A percentile compares a stretch with the other conserved stretches of the same genome.
These are phyloP conservation scores for Paraphoma sp. DNA, from an alignment of 2,329 filamentous ascomycete genomes.

Conservation along the genomic window DNA sequence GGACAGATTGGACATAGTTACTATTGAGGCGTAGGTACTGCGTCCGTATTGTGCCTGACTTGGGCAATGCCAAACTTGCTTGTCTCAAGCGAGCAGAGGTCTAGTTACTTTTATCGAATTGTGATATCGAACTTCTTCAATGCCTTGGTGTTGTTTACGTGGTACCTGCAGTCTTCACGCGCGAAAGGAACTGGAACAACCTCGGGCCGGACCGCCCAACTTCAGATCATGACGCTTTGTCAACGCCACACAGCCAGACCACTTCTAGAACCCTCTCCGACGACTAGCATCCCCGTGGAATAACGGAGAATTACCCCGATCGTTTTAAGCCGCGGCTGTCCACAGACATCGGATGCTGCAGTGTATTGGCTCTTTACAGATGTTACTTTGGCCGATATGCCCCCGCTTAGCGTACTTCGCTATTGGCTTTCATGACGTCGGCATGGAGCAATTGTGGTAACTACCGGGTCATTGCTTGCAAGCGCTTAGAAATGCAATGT, in stretches of 20 bases:
- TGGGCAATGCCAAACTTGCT: no score
- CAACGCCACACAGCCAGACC: neutral
- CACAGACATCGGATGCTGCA: neutral
- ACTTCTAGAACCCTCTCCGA: neutral
- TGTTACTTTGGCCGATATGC: conserved; percentile 2
- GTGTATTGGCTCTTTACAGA: neutral
- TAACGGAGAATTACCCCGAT: neutral
- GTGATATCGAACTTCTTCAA: no score
- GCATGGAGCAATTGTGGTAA: neutral
- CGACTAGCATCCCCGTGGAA: neutral
- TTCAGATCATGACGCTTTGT: conserved; percentile 1
- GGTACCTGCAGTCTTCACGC: neutral
- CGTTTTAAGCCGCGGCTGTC: neutral
- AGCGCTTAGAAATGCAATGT: conserved; percentile 9
- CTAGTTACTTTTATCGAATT: no score
- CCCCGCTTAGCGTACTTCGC: conserved; percentile 2
- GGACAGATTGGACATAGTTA: conserved; percentile 3
- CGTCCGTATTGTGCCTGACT: neutral
- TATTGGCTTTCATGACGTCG: conserved; percentile 2
- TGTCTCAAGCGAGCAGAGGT: no score
- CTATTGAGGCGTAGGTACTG: neutral
- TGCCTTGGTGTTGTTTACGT: no score
- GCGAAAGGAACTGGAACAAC: neutral
- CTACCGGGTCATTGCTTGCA: neutral
- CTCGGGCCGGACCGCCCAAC: conserved; percentile 5